Conservation (phyloP, 2,329 filamentous ascomycete genomes). For the Cladosporium velox region DNA sequence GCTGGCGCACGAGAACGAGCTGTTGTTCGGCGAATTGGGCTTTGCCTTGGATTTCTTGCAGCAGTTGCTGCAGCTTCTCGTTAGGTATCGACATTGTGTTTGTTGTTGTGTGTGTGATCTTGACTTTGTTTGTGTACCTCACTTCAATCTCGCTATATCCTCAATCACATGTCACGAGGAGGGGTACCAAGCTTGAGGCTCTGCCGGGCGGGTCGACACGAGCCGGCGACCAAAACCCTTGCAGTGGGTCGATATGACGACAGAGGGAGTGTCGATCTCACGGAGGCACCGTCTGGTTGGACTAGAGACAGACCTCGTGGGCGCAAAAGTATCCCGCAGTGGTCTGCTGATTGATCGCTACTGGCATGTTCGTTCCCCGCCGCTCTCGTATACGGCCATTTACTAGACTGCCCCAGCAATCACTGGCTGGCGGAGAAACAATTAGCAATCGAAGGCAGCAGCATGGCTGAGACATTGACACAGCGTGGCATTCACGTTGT, state of each 20-base stretch:
- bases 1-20: conserved; percentile 79
- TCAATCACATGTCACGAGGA: conserved; percentile 18
- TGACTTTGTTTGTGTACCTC: conserved; percentile 15
- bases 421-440: background rate
- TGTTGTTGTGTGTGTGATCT: background rate
- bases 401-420: background rate
- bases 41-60: conserved; percentile 92
- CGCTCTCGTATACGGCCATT: background rate
- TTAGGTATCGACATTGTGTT: conserved; percentile 85
- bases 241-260: background rate
- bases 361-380: background rate
- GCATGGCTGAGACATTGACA: background rate
- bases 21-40: conserved; percentile 88
- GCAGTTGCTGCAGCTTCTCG: conserved; percentile 90
- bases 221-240: background rate
- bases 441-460: background rate
- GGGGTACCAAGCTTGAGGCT: conserved; percentile 9
- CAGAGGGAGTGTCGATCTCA: background rate
- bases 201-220: background rate
- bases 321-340: conserved; percentile 7
- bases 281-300: background rate
- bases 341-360: conserved; percentile 12
- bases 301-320: conserved; percentile 3
- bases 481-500: background rate
- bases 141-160: background rate